These are phyloP conservation scores for Ramularia collo-cygni DNA, from an alignment of 2,329 filamentous ascomycete genomes.

Conservation along the genomic window DNA sequence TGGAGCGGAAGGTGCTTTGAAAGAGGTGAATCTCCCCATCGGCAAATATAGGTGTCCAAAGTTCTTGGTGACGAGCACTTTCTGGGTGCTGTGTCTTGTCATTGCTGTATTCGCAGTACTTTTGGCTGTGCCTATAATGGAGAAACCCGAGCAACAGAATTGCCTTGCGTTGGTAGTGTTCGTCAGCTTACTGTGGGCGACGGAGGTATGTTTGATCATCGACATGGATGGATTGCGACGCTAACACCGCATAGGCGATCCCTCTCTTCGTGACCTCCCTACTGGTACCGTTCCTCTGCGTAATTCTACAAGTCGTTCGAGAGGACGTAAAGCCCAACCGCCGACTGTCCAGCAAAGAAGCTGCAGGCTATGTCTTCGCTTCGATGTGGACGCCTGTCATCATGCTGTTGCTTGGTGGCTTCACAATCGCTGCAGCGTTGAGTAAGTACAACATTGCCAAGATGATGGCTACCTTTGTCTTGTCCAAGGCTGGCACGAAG, in stretches of 20 bases:
- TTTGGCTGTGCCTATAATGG: constrained; percentile 72
- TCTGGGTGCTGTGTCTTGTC: constrained; percentile 67
- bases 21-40: constrained; percentile 70
- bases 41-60: constrained; percentile 67
- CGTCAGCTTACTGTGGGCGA: constrained; percentile 92
- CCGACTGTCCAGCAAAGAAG: constrained; percentile 70
- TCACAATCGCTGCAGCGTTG: constrained; percentile 88
- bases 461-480: constrained; percentile 88
- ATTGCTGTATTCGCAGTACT: constrained; percentile 67
- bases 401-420: constrained; percentile 93
- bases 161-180: constrained; percentile 90
- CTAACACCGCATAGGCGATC: constrained; percentile 59
- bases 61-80: constrained; percentile 78
- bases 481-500: constrained; percentile 91
- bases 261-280: constrained; percentile 95
- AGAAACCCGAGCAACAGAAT: constrained; percentile 85
- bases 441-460: constrained; percentile 98
- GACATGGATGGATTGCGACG: not conserved
- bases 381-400: constrained; percentile 99
- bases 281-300: constrained; percentile 85
- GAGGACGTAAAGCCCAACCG: constrained; percentile 63
- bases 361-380: constrained; percentile 77
- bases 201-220: constrained; percentile 59
- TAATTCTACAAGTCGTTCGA: constrained; percentile 77
- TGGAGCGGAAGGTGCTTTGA: constrained; percentile 59